phyloP scores from a whole-genome alignment of 2,329 filamentous ascomycete species.

The Phoma sp. region DNA sequence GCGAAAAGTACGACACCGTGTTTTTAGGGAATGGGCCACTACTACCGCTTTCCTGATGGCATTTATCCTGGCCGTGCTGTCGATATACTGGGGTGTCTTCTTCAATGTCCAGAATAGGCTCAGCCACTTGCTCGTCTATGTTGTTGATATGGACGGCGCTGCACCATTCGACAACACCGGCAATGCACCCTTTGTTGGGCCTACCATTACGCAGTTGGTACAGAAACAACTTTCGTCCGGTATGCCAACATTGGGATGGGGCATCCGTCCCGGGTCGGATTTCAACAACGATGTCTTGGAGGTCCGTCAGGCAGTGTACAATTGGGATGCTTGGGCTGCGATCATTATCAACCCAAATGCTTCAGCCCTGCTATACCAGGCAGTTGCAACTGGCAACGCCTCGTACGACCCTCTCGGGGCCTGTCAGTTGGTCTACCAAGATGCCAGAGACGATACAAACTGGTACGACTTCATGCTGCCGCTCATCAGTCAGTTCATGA shows the following conservation, averaged over 20 bases:
- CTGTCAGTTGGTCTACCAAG: slow-evolving; percentile 62
- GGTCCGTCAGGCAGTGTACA: slow-evolving; percentile 65
- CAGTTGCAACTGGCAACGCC: slow-evolving; percentile 61
- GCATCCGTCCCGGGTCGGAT: slow-evolving; percentile 54
- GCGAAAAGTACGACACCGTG: slow-evolving; percentile 48
- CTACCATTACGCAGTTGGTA: slow-evolving; percentile 56
- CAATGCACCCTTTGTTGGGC: slow-evolving; percentile 62
- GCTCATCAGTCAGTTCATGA: slow-evolving; percentile 56
- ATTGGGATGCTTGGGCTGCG: slow-evolving; percentile 66
- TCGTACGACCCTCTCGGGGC: slow-evolving; percentile 67
- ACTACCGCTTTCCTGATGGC: slow-evolving; percentile 59
- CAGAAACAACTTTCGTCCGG: slow-evolving; percentile 51
- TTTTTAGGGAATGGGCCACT: slow-evolving; percentile 50
- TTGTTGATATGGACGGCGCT: slow-evolving; percentile 69
- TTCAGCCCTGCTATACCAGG: slow-evolving; percentile 62
- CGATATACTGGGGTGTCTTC: slow-evolving; percentile 67
- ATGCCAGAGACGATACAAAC: slow-evolving; percentile 64
- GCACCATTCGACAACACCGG: slow-evolving; percentile 56
- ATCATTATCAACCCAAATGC: slow-evolving; percentile 69
- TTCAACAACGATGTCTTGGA: slow-evolving; percentile 63
- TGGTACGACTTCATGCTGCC: slow-evolving; percentile 62
- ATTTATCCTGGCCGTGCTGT: slow-evolving; percentile 64
- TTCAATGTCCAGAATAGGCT: slow-evolving; percentile 53
- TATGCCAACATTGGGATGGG: slow-evolving; percentile 57
- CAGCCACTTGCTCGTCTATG: slow-evolving; percentile 59